Evolutionary conservation across 768 basidiomycete species (phyloP).

Genomic region (Boletus subcaerulescens): DNA sequence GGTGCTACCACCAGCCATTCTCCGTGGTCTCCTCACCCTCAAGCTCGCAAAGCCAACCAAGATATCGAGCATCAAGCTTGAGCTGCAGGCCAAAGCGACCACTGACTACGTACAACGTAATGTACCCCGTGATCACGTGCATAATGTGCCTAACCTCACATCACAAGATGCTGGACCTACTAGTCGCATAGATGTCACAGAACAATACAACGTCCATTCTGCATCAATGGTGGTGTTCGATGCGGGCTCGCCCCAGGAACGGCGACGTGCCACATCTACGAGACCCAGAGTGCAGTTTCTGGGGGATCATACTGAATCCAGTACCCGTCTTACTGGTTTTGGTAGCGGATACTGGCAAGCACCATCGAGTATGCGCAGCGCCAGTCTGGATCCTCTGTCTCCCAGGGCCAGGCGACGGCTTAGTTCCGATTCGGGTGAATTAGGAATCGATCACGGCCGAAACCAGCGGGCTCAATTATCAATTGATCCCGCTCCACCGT

Average conservation of each 20-base stretch:
- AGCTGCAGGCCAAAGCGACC: constrained; percentile 66
- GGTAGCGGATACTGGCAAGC: neutral
- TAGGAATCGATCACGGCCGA: neutral
- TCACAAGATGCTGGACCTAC: constrained; percentile 55
- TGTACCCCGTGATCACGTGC: constrained; percentile 13
- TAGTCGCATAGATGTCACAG: constrained; percentile 69
- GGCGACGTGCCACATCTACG: constrained; percentile 11
- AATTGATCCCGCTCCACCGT: constrained; percentile 32
- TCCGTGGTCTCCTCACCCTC: constrained; percentile 65
- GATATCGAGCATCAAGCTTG: constrained; percentile 82
- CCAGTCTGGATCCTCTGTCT: constrained; percentile 9
- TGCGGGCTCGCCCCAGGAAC: constrained; percentile 43
- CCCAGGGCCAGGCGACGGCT: constrained; percentile 5
- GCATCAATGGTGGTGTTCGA: constrained; percentile 72
- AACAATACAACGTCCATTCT: constrained; percentile 73
- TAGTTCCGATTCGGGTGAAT: constrained; percentile 5
- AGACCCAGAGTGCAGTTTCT: constrained; percentile 15
- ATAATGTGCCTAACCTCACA: neutral
- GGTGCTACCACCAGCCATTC: constrained; percentile 54
- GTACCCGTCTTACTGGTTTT: neutral
- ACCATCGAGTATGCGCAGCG: constrained; percentile 2
- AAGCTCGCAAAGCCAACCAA: constrained; percentile 72
- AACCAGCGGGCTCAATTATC: neutral
- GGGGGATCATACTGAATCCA: neutral
- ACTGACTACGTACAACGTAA: constrained; percentile 87